Conservation (phyloP, 495 filamentous ascomycete genomes). For the Aspergillus steynii region DNA sequence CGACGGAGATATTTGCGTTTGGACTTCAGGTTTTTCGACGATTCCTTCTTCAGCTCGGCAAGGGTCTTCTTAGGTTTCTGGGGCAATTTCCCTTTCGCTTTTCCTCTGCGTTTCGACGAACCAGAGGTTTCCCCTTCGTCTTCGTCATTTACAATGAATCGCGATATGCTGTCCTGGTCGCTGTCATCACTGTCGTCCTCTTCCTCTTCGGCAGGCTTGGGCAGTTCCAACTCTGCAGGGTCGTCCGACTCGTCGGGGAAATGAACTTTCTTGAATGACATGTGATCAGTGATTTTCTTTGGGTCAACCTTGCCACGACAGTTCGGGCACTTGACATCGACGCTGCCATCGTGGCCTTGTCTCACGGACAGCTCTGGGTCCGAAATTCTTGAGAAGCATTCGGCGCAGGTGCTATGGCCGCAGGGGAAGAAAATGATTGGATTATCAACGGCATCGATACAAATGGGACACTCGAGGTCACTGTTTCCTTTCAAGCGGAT, state of each 20-base stretch:
- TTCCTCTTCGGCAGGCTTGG: conserved; percentile 31
- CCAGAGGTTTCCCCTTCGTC: conserved; percentile 23
- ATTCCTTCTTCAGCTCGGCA: conserved; percentile 66
- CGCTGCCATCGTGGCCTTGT: conserved; percentile 56
- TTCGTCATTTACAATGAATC: conserved; percentile 54
- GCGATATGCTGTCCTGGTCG: conserved; percentile 50
- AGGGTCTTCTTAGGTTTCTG: conserved; percentile 50
- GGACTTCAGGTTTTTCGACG: conserved; percentile 57
- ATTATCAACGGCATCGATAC: conserved; percentile 72
- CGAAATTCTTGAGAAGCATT: conserved; percentile 74
- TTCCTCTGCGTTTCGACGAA: conserved; percentile 32
- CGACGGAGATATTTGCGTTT: conserved; percentile 67
- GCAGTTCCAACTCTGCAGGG: conserved; percentile 27
- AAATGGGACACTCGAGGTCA: conserved; percentile 73
- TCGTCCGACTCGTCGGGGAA: conserved; percentile 48
- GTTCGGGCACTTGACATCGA: conserved; percentile 68
- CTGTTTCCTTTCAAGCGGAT: conserved; percentile 63
- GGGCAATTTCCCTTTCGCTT: conserved; percentile 41
- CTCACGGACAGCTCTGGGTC: conserved; percentile 57
- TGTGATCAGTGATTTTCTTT: conserved; percentile 70
- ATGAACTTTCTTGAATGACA: conserved; percentile 74
- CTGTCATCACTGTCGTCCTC: conserved; percentile 46
- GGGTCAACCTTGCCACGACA: conserved; percentile 67
- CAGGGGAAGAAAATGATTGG: conserved; percentile 83
- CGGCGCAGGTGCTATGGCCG: conserved; percentile 77